Percentiles rank a stretch among this genome's conserved stretches.
phyloP scores from a whole-genome alignment of 2,329 filamentous ascomycete species.

The Sarocladium kiliense region DNA sequence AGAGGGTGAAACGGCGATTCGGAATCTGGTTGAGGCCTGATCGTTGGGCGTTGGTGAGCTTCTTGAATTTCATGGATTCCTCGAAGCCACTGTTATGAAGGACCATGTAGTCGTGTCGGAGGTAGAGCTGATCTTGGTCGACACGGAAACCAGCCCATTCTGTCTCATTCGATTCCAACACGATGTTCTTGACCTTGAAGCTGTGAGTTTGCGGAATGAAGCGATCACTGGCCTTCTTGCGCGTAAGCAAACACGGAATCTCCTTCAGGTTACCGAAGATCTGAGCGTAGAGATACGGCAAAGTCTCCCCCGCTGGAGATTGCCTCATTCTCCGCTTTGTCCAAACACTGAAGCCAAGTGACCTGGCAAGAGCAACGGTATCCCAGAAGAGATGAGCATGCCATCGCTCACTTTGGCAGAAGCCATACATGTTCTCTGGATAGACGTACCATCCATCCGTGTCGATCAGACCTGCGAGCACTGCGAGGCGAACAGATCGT shows the following conservation, averaged over 20 bases:
- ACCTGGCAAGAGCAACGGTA: too few relatives aligned
- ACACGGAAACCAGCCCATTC: constrained; percentile 47
- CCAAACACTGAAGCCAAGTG: too few relatives aligned
- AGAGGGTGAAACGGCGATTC: constrained; percentile 95
- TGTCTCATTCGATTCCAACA: constrained; percentile 34
- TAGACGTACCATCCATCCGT: too few relatives aligned
- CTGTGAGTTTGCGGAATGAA: constrained; percentile 23
- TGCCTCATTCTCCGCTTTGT: neutral
- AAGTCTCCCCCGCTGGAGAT: too few relatives aligned
- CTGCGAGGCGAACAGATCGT: too few relatives aligned
- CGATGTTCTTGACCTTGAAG: constrained; percentile 35
- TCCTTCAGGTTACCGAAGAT: neutral
- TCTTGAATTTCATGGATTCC: constrained; percentile 92
- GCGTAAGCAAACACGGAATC: too few relatives aligned
- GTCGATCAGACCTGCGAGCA: too few relatives aligned
- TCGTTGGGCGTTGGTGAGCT: constrained; percentile 92
- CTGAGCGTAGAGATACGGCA: neutral
- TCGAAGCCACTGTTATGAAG: constrained; percentile 49
- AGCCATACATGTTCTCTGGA: too few relatives aligned
- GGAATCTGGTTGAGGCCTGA: constrained; percentile 98
- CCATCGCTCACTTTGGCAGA: too few relatives aligned
- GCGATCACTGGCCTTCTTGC: constrained; percentile 10
- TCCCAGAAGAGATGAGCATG: too few relatives aligned
- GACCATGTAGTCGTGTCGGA: constrained; percentile 42
- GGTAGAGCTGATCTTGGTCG: constrained; percentile 44